These are phyloP conservation scores for Apophysomyces elegans DNA, from an alignment of 371 early-diverging fungal species.

Conservation along the genomic window DNA sequence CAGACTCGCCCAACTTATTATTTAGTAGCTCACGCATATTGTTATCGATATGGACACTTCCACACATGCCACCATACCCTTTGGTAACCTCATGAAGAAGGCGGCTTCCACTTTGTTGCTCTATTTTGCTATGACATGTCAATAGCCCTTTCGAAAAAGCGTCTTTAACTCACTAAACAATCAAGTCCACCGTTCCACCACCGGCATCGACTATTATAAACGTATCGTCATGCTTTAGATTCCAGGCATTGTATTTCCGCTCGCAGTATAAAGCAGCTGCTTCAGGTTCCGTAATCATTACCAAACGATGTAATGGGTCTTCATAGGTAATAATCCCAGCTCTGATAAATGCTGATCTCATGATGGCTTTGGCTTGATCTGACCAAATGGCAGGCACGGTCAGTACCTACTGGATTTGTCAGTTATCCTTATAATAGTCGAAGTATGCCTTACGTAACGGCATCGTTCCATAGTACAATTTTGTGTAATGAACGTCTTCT, in stretches of 20 bases:
- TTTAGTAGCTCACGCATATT: conserved; percentile 48
- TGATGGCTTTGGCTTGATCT: conserved; percentile 49
- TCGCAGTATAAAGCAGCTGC: conserved; percentile 54
- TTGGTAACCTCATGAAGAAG: conserved; percentile 50
- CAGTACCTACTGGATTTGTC: conserved; percentile 23
- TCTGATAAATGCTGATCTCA: conserved; percentile 49
- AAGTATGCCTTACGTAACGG: conserved; percentile 25
- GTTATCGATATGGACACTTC: conserved; percentile 56
- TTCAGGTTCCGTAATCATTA: conserved; percentile 59
- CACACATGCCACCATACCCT: conserved; percentile 57
- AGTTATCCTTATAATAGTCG: neutral
- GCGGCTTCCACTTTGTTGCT: conserved; percentile 33
- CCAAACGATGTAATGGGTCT: conserved; percentile 48
- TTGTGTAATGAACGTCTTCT: conserved; percentile 23
- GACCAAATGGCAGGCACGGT: conserved; percentile 59
- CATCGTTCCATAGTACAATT: conserved; percentile 21
- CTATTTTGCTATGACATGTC: conserved; percentile 2
- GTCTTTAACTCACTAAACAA: conserved; percentile 26
- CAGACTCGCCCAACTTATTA: conserved; percentile 22
- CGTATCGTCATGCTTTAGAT: conserved; percentile 38
- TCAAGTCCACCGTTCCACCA: conserved; percentile 68
- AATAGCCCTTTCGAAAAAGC: no score
- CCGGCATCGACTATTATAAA: conserved; percentile 73
- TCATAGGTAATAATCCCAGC: conserved; percentile 44
- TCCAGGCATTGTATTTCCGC: conserved; percentile 41